Evolutionary conservation across 2,329 filamentous ascomycete genomes (phyloP), one percentile per base, ranked within the genome.

Genomic region (Stagonosporopsis chrysanthemi): DNA sequence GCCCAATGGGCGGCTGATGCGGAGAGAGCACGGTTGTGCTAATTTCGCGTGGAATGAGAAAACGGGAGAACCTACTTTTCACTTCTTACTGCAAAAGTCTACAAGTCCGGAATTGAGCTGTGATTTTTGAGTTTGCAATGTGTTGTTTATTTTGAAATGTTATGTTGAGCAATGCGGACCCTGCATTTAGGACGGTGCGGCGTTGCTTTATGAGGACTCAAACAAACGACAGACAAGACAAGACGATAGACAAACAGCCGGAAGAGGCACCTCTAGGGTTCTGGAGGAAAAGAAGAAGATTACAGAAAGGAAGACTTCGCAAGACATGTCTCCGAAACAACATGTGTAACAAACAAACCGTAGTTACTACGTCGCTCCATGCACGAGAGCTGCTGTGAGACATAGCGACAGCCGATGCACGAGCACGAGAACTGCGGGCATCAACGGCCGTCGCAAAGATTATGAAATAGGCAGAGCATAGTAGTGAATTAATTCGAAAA

Each of bases 331-430:
- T 64, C 50, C 58, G 46, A 57, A 54, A 56, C 54, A 60, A 59
- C 42, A 50, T 64, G 67, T 69, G 64, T 64, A 61, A 68, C 67
- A 69, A 68, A 68, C 64, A 69, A 64, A 63, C 48, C 57, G 43
- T 31, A 31, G 22, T 40, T 29, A 33, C 42, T 31, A 24, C 42
- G 47, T 50, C 46, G 50, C 38, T 40, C 45, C 52, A 49, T 55
- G 60, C 58, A 42, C 56, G 56, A 58, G 60, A 60, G 61, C 59
- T 60, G 64, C 58, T 33, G 65, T 66, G 60, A 61, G 61, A 68
- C 65, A 62, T 60, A 61, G 56, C 51, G 49, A 55, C 49, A 51
- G 48, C 54, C 56, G 50, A 56, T 58, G 65, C 62, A 61, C 63
- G 54, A 56, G 53, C 58, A 33, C 56, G 24, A 19, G 40, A 15